Percentiles rank a stretch among this genome's conserved stretches.
Conservation (phyloP, 2,329 filamentous ascomycete genomes). For the Paracoccidioides brasiliensis region DNA sequence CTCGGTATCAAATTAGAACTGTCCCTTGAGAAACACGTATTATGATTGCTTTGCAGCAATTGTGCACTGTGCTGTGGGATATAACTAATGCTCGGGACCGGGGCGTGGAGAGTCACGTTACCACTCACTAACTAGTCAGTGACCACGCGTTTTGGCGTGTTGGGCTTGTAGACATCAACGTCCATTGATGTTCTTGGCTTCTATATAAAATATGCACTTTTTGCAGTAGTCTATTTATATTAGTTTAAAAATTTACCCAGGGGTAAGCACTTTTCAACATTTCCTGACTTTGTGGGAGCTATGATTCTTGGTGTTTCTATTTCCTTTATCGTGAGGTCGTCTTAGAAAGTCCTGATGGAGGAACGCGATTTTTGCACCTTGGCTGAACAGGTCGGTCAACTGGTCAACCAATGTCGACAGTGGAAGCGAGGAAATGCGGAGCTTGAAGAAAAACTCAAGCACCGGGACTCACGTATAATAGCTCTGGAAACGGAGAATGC, state of each 20-base stretch:
- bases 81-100: no score
- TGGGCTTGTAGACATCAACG: neutral
- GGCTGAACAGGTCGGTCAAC: slow-evolving; percentile 1
- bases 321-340: neutral
- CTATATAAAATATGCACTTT: neutral
- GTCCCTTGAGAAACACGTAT: no score
- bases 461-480: slow-evolving; percentile 6
- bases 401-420: slow-evolving; percentile 14
- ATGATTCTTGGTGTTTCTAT: neutral
- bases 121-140: no score
- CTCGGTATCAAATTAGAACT: no score
- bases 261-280: neutral
- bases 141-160: neutral
- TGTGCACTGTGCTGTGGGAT: no score
- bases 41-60: no score
- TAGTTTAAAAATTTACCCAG: neutral
- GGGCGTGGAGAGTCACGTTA: no score
- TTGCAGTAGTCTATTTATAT: neutral
- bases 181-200: neutral
- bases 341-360: neutral
- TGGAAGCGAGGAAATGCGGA: slow-evolving; percentile 1
- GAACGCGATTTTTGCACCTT: neutral
- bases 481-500: slow-evolving; percentile 3
- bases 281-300: neutral
- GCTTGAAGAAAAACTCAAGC: slow-evolving; percentile 9